Evolutionary conservation across 148 eudicot species (phyloP), one percentile per base, ranked within the genome.

Genomic region (Tetragonia tetragonoides): DNA sequence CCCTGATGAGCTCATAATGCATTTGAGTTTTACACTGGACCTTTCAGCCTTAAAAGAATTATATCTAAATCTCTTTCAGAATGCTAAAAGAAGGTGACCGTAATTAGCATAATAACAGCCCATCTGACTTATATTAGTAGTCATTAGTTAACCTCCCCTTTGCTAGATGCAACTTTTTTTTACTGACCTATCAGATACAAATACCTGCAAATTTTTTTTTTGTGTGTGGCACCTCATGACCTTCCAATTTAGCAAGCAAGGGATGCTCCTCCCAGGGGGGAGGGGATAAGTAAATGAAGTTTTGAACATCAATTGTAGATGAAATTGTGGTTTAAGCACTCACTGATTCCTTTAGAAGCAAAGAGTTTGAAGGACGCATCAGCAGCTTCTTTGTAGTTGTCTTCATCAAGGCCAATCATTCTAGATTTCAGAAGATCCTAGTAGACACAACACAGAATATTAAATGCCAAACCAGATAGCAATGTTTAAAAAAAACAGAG

Each of bases 351-450:
- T 84, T 67, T 90, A 75, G 94, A 83, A 86, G 97, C 85, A 88
- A 93, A 93, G 62, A 95, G 90, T 85, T 95, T 95, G 81, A 84
- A 91, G 74, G 99, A 92, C 66, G 97, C 97, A 73, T 95, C 97
- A 68, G 88, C 77, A 42, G 97, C 97, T 89, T 95, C 99, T 89
- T 90, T 93, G 77, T 93, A 93, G 77, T 95, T 95, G 83, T 93
- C 97, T 87, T 95, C 99, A 83, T 95, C 99, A 47, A 85, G 66
- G 71, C 87, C 82, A 74, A 82, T 88, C 93, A 80, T 93, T 92
- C 81, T 89, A 74, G 89, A 76, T 83, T 88, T 93, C 64, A 95
- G 87, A 79, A 85, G 86, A 83, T 95, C 97, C 99, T 95, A 83
- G 23, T 24, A 76, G 47, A 72, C 71, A 21, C 79, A 86, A 73